Conservation (phyloP, 2,329 filamentous ascomycete genomes). For the Microdochium nivale region DNA sequence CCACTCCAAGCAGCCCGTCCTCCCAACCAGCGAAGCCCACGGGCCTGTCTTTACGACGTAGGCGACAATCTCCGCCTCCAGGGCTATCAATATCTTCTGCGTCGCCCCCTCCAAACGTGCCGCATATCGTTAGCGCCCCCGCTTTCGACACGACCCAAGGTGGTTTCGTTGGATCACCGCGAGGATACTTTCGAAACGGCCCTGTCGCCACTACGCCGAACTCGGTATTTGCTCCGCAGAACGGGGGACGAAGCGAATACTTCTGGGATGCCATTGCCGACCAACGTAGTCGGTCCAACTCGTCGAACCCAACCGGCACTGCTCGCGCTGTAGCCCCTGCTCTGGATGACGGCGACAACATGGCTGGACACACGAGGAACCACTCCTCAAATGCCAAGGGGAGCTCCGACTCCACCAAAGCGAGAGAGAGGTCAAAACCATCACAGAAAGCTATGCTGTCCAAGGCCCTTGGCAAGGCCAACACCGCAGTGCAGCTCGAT, state of each 20-base stretch:
- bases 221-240: not conserved
- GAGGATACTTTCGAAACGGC: not conserved
- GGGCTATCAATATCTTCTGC: not conserved
- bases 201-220: not conserved
- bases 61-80: not conserved
- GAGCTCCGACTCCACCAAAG: slow-evolving; percentile 31
- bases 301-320: not conserved
- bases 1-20: not conserved
- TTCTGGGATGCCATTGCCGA: not conserved
- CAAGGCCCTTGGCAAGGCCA: slow-evolving; percentile 89
- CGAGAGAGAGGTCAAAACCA: slow-evolving; percentile 31
- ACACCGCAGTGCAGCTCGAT: slow-evolving; percentile 89
- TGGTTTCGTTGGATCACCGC: not conserved
- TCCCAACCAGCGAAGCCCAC: not conserved
- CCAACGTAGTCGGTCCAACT: not conserved
- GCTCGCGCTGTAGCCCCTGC: not conserved
- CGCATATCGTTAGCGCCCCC: not conserved
- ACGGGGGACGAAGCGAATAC: not conserved
- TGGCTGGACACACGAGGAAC: slow-evolving; percentile 34
- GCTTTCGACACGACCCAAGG: not conserved
- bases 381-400: slow-evolving; percentile 35
- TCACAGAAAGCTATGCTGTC: slow-evolving; percentile 95
- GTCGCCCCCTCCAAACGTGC: not conserved
- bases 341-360: slow-evolving; percentile 6
- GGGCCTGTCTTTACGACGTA: not conserved